phyloP scores from a whole-genome alignment of 257 asterid species.

The Solanum gracilifrons region DNA sequence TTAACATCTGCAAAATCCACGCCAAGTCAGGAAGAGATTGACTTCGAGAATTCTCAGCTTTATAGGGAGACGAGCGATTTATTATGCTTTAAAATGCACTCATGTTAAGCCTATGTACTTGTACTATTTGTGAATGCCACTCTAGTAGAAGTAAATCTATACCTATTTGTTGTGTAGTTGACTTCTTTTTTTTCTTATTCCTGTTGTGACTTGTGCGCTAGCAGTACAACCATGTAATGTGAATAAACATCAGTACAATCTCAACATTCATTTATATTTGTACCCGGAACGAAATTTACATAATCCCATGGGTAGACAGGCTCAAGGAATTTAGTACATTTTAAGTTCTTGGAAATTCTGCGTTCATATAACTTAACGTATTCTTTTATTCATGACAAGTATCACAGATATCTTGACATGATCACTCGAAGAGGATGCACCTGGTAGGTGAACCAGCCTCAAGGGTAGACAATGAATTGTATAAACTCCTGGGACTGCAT shows the following conservation, averaged over 20 bases:
- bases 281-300: background rate
- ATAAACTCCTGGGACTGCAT: constrained; percentile 10
- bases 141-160: no score
- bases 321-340: background rate
- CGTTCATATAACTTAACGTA: background rate
- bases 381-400: background rate
- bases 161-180: background rate
- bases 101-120: no score
- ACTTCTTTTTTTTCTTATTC: no score
- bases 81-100: background rate
- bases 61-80: background rate
- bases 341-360: background rate
- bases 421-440: constrained; percentile 23
- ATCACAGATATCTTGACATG: background rate
- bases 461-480: constrained; percentile 21
- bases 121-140: no score
- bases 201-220: background rate
- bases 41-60: background rate
- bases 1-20: background rate
- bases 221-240: background rate
- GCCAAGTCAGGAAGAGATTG: background rate
- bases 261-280: background rate
- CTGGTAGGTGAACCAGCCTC: constrained; percentile 24
- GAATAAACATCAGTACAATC: background rate
- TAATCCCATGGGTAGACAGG: background rate